Base-by-base conservation (phyloP, 306 rosid species). In the Prinsepia uniflora region DNA sequence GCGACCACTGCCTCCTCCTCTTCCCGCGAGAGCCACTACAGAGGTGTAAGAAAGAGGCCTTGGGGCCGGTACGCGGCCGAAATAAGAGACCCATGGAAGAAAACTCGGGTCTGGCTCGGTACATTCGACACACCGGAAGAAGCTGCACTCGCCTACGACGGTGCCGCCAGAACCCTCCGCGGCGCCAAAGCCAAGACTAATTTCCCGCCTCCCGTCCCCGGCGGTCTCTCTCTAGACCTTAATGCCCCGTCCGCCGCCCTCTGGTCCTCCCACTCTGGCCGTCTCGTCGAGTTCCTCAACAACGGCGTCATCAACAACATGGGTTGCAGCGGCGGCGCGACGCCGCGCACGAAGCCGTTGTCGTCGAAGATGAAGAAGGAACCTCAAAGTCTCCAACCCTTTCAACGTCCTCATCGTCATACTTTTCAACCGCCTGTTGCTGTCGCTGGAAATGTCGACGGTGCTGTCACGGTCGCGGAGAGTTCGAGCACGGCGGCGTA, bases 61-160 rank as follows among this genome's bases (percentile, higher is more conserved):
- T 94, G 99, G 99, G 99, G 99, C 2, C 88, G 99, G 17, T 94
- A 94, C 78, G 99, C 99, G 0, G 99, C 99, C 0, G 99, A 94
- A 84, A 94, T 94, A 36, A 84, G 99, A 4, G 99, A 94, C 53
- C 99, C 99, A 0, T 94, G 99, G 99, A 94, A 94, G 86, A 94
- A 94, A 55, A 94, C 99, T 0, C 81, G 99, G 18, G 99, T 94
- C 12, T 94, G 99, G 99, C 42, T 94, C 6, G 99, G 99, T 5
- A 94, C 99, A 39, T 94, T 94, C 62, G 99, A 94, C 70, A 94
- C 99, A 0, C 97, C 99, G 0, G 96, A 94, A 56, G 96, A 94
- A 40, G 99, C 99, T 5, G 99, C 99, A 0, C 81, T 91, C 0
- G 99, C 99, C 17, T 94, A 94, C 84, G 99, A 94, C 80, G 97